Percentiles rank a stretch among this genome's conserved stretches.
These are phyloP conservation scores for Iris pallida DNA, from an alignment of 116 monocot species.

Conservation along the genomic window DNA sequence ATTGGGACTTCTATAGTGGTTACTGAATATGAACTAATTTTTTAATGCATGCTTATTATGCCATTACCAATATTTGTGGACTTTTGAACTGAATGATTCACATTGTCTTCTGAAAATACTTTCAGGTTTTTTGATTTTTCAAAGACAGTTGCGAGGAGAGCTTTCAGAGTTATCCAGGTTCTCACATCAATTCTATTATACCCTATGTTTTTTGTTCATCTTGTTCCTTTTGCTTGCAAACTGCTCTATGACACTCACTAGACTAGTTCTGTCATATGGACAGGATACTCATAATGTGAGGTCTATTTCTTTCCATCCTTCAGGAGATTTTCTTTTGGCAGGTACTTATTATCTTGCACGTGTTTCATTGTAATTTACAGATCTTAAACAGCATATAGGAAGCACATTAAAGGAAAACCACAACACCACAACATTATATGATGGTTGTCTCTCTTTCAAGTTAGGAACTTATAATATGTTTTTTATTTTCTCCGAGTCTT, in stretches of 20 bases:
- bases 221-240: background rate
- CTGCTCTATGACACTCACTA: constrained; percentile 4
- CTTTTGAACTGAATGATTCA: background rate
- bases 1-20: too few species aligned
- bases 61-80: background rate
- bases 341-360: constrained; percentile 32
- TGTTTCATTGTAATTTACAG: background rate
- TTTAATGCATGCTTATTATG: too few species aligned
- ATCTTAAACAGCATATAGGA: background rate
- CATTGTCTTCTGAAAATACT: background rate
- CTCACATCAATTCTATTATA: constrained; percentile 1
- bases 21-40: too few species aligned
- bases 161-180: constrained; percentile 96
- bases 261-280: background rate
- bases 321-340: constrained; percentile 79
- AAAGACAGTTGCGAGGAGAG: constrained; percentile 79
- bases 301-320: constrained; percentile 97
- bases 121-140: constrained; percentile 94
- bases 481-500: too few species aligned
- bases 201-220: background rate
- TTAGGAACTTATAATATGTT: too few species aligned
- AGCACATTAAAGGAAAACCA: too few species aligned
- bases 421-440: too few species aligned
- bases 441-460: too few species aligned
- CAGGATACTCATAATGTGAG: constrained; percentile 97